Conservation (phyloP, 345 rosid genomes). For the Ceriops decandra region DNA sequence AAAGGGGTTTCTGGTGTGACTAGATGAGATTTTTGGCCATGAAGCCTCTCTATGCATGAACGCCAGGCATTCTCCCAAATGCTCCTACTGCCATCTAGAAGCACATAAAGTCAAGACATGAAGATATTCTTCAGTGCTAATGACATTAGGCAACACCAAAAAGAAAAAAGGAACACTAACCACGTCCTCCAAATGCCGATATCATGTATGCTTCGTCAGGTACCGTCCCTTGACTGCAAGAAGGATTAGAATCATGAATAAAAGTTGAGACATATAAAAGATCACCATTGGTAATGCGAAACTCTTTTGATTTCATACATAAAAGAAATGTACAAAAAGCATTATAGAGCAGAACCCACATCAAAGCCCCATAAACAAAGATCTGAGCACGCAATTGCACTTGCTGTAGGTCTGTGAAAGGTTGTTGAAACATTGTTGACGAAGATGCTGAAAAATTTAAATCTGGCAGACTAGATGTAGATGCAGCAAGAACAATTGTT, state of each 20-base stretch:
- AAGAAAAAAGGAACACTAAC: slow-evolving; percentile 37
- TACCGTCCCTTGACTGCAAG: slow-evolving; percentile 74
- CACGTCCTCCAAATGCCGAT: slow-evolving; percentile 93
- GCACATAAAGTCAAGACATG: slow-evolving; percentile 16
- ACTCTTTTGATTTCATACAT: no score
- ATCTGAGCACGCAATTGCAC: slow-evolving; percentile 98
- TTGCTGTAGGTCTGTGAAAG: slow-evolving; percentile 96
- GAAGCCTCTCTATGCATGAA: slow-evolving; percentile 52
- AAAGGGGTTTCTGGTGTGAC: slow-evolving; percentile 60
- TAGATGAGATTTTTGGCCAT: slow-evolving; percentile 47
- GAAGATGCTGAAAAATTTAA: slow-evolving; percentile 56
- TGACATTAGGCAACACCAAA: slow-evolving; percentile 1
- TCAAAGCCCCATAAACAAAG: slow-evolving; percentile 93
- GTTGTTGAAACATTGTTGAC: slow-evolving; percentile 61
- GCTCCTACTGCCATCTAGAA: slow-evolving; percentile 74
- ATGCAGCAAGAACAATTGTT: slow-evolving; percentile 45
- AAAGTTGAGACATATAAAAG: neutral
- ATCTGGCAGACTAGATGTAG: slow-evolving; percentile 61
- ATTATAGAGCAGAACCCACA: slow-evolving; percentile 46
- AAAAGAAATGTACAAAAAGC: no score
- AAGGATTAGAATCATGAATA: slow-evolving; percentile 16
- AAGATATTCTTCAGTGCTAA: slow-evolving; percentile 4
- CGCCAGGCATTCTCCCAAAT: slow-evolving; percentile 86
- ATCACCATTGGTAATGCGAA: neutral
- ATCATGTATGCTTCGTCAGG: slow-evolving; percentile 98